Evolutionary conservation across 129 eudicot genomes (phyloP), one percentile per base, ranked within the genome.

Genomic region (Centella asiatica): DNA sequence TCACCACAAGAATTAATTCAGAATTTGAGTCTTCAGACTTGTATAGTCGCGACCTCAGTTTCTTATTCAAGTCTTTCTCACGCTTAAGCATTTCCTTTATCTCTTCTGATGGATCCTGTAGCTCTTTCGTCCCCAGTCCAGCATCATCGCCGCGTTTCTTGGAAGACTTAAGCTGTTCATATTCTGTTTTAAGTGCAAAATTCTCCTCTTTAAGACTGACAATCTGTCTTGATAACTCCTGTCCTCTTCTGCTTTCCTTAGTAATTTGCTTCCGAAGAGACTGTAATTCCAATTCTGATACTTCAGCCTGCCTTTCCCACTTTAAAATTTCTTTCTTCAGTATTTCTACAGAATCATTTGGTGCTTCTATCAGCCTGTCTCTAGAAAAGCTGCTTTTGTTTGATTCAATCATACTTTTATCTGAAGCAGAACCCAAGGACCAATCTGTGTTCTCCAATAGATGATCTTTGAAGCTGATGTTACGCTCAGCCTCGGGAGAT

Each of bases 251-350:
- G 56, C 80, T 85, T 72, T 92, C 99, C 65, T 92, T 92, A 8
- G 56, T 60, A 39, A 84, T 77, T 50, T 87, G 95, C 77, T 85
- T 92, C 62, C 99, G 80, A 22, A 92, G 83, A 39, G 99, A 81
- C 12, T 76, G 86, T 67, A 87, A 53, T 64, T 92, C 99, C 61
- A 92, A 55, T 27, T 87, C 99, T 20, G 95, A 78, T 44, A 82
- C 40, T 29, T 84, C 96, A 20, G 81, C 88, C 57, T 82, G 93
- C 72, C 99, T 76, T 65, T 84, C 85, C 73, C 82, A 65, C 66
- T 72, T 65, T 34, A 66, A 62, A 37, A 84, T 73, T 40, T 87
- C 79, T 57, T 66, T 82, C 47, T 65, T 74, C 26, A 83, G 62
- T 70, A 56, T 60, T 22, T 77, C 83, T 36, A 60, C 59, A 8